These are phyloP conservation scores for Arthroderma sp. DNA, from an alignment of 2,329 filamentous ascomycete genomes.

Conservation along the genomic window DNA sequence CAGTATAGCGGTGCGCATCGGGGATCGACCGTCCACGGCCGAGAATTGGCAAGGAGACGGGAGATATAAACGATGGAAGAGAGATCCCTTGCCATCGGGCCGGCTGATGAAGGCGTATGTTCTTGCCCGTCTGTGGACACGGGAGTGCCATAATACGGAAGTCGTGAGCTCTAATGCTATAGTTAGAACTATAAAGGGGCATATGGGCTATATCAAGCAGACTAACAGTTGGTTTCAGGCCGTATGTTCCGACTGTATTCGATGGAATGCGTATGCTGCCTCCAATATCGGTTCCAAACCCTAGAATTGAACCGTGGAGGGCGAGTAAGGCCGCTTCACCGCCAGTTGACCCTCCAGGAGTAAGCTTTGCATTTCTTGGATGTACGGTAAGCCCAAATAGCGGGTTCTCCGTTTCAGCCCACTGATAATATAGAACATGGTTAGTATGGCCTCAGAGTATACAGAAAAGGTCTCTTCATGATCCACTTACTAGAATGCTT, in stretches of 20 bases:
- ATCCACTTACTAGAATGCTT: neutral
- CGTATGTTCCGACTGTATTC: constrained; percentile 26
- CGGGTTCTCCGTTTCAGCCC: constrained; percentile 49
- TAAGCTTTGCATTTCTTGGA: constrained; percentile 50
- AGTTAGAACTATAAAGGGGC: constrained; percentile 7
- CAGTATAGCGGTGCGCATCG: constrained; percentile 42
- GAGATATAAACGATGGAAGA: constrained; percentile 38
- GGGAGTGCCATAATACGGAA: constrained; percentile 43
- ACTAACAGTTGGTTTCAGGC: constrained; percentile 28
- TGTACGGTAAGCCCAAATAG: constrained; percentile 50
- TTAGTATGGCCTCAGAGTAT: constrained; percentile 14
- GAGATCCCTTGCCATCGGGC: constrained; percentile 44
- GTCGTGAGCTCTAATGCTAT: constrained; percentile 16
- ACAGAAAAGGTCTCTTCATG: neutral
- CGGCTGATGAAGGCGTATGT: constrained; percentile 48
- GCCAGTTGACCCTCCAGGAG: constrained; percentile 52
- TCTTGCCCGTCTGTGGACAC: constrained; percentile 54
- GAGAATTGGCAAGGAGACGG: constrained; percentile 33
- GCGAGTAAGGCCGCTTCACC: constrained; percentile 52
- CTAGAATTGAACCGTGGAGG: constrained; percentile 45
- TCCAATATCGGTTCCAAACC: constrained; percentile 53
- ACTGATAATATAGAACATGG: too few relatives aligned
- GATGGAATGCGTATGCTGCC: constrained; percentile 28
- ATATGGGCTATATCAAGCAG: constrained; percentile 13
- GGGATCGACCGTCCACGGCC: constrained; percentile 43